phyloP scores from a whole-genome alignment of 1,139 yeast species.

The Blastobotrys malaysiensis region DNA sequence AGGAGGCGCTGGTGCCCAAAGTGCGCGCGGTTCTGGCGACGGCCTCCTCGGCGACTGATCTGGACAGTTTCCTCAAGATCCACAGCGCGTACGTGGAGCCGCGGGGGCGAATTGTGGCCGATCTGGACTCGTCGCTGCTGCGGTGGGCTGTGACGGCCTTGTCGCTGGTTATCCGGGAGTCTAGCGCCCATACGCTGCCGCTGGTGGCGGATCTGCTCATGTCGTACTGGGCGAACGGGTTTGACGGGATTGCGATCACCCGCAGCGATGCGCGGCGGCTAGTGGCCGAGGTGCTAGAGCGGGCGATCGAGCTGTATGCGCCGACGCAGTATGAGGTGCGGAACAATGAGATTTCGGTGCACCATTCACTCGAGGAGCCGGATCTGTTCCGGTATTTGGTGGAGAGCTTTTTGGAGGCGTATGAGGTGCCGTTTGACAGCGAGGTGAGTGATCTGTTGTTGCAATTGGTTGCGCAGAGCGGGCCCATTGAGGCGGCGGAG shows the following conservation, averaged over 20 bases:
- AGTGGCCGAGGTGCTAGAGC: slow-evolving; percentile 4
- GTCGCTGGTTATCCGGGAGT: slow-evolving; percentile 13
- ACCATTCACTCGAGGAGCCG: slow-evolving; percentile 16
- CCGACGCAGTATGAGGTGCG: slow-evolving; percentile 14
- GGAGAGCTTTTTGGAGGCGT: slow-evolving; percentile 14
- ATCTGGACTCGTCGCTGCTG: slow-evolving; percentile 2
- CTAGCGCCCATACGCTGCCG: slow-evolving; percentile 13
- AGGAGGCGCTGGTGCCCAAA: neutral
- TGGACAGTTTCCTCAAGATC: slow-evolving; percentile 10
- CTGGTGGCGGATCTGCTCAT: slow-evolving; percentile 17
- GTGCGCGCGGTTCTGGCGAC: slow-evolving; percentile 1
- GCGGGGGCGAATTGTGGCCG: neutral
- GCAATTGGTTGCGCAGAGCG: slow-evolving; percentile 26
- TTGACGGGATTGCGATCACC: slow-evolving; percentile 14
- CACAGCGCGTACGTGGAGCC: neutral
- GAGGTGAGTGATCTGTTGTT: slow-evolving; percentile 26
- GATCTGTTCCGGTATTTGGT: slow-evolving; percentile 17
- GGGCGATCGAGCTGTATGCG: slow-evolving; percentile 9
- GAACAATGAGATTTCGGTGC: slow-evolving; percentile 17
- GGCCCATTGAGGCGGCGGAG: slow-evolving; percentile 26
- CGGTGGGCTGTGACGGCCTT: slow-evolving; percentile 14
- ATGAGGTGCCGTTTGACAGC: slow-evolving; percentile 8
- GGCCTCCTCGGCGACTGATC: slow-evolving; percentile 5
- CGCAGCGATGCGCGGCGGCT: slow-evolving; percentile 6
- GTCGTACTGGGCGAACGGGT: slow-evolving; percentile 16